Conservation (phyloP, 345 rosid genomes). For the Aquilaria malaccensis region DNA sequence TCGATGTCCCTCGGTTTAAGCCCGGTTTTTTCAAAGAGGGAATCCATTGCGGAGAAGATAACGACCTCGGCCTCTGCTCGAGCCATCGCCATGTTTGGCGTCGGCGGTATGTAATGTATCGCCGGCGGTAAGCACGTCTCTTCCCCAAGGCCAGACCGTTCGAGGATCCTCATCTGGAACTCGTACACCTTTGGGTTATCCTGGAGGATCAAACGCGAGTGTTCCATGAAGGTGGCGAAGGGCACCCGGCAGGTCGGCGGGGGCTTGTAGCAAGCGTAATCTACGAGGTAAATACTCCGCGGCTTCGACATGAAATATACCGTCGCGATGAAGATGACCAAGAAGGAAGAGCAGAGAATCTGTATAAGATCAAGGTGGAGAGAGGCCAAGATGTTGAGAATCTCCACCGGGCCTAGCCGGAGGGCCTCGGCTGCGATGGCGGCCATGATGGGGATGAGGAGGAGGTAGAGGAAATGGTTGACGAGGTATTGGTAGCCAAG, state of each 20-base stretch:
- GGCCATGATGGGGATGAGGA: conserved; percentile 27
- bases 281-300: conserved; percentile 36
- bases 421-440: conserved; percentile 23
- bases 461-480: conserved; percentile 28
- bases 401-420: conserved; percentile 24
- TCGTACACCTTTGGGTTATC: conserved; percentile 36
- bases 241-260: conserved; percentile 22
- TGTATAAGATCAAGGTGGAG: conserved; percentile 35
- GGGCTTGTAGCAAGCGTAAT: conserved; percentile 37
- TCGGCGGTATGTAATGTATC: conserved; percentile 27
- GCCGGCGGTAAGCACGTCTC: conserved; percentile 39
- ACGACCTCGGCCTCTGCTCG: conserved; percentile 44
- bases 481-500: conserved; percentile 41
- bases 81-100: conserved; percentile 35
- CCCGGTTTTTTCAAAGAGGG: conserved; percentile 28
- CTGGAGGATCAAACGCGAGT: conserved; percentile 18
- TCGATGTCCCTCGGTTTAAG: conserved; percentile 39
- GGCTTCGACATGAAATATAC: conserved; percentile 37
- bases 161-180: conserved; percentile 42
- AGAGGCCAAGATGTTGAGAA: conserved; percentile 33
- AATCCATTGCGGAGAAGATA: conserved; percentile 46
- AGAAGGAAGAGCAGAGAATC: conserved; percentile 26
- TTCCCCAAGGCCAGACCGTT: conserved; percentile 46
- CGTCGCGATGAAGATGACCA: conserved; percentile 31
- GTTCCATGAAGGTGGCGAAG: conserved; percentile 28